Conservation (phyloP, 2,329 filamentous ascomycete species). For the Colletotrichum simmondsii region DNA sequence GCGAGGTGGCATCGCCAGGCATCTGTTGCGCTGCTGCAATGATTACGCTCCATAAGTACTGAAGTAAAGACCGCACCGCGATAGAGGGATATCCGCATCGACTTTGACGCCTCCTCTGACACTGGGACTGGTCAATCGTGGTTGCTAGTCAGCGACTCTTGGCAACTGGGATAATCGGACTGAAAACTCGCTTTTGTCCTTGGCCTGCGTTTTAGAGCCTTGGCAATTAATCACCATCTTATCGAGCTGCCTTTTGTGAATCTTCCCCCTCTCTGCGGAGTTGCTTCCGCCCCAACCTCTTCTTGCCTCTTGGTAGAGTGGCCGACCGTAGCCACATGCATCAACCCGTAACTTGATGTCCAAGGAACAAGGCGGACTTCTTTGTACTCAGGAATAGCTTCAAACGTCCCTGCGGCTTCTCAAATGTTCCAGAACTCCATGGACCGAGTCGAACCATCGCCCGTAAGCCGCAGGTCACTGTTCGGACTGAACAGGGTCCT, state of each 20-base stretch:
- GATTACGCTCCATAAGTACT: no score
- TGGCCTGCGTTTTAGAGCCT: slow-evolving; percentile 4
- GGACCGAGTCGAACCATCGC: not conserved
- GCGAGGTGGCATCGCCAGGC: no score
- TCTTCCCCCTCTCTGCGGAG: not conserved
- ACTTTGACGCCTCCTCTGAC: not conserved
- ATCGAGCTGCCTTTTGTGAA: not conserved
- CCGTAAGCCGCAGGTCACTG: not conserved
- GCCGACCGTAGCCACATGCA: not conserved
- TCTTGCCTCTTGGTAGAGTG: not conserved
- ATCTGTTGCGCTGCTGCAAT: no score
- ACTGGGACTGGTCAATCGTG: not conserved
- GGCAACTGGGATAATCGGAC: not conserved
- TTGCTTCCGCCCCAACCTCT: not conserved
- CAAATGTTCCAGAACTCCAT: not conserved
- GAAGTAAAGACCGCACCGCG: not conserved
- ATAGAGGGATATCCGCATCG: not conserved
- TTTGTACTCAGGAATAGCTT: not conserved
- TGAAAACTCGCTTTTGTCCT: not conserved
- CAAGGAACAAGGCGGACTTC: not conserved
- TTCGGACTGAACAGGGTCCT: not conserved
- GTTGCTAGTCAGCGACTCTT: not conserved
- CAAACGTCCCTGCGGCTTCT: not conserved
- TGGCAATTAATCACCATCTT: slow-evolving; percentile 12
- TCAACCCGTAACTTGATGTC: not conserved